Conservation (phyloP, 1,284 basidiomycete genomes). For the Earliella scabrosa region DNA sequence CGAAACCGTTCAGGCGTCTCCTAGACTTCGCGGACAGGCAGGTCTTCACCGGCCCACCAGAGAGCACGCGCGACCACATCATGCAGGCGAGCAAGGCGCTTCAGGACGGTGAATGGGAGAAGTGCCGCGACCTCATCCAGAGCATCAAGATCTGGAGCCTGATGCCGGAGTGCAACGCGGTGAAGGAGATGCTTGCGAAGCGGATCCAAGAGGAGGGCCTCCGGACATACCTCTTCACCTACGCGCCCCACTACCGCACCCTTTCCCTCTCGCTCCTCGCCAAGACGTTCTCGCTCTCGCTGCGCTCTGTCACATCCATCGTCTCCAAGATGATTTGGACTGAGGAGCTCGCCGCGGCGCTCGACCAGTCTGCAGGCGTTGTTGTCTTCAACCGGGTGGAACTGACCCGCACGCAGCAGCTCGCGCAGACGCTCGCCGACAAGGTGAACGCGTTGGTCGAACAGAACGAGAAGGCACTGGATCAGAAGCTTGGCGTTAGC, state of each 20-base stretch:
- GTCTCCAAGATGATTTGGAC: conserved; percentile 99
- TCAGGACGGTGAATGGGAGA: conserved; percentile 97
- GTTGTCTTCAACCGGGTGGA: conserved; percentile 92
- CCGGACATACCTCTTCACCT: conserved; percentile 98
- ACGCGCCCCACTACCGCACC: conserved; percentile 92
- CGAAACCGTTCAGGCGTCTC: conserved; percentile 93
- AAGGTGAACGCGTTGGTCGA: conserved; percentile 90
- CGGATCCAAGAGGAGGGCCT: conserved; percentile 98
- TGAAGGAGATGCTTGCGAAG: conserved; percentile 95
- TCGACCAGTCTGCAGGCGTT: conserved; percentile 89
- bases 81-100: conserved; percentile 99
- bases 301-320: conserved; percentile 85
- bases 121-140: conserved; percentile 90
- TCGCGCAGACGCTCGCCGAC: conserved; percentile 88
- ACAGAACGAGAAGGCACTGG: conserved; percentile 94
- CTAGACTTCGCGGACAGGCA: conserved; percentile 98
- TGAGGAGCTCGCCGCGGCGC: conserved; percentile 92
- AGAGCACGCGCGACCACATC: conserved; percentile 98
- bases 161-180: conserved; percentile 87
- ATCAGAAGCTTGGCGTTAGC: conserved; percentile 80
- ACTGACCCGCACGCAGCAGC: conserved; percentile 86
- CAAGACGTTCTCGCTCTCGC: conserved; percentile 84
- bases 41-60: conserved; percentile 97
- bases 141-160: conserved; percentile 98
- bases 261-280: conserved; percentile 89